These are phyloP conservation scores for Nakazawaea peltata DNA, from an alignment of 805 yeast species.

Conservation along the genomic window DNA sequence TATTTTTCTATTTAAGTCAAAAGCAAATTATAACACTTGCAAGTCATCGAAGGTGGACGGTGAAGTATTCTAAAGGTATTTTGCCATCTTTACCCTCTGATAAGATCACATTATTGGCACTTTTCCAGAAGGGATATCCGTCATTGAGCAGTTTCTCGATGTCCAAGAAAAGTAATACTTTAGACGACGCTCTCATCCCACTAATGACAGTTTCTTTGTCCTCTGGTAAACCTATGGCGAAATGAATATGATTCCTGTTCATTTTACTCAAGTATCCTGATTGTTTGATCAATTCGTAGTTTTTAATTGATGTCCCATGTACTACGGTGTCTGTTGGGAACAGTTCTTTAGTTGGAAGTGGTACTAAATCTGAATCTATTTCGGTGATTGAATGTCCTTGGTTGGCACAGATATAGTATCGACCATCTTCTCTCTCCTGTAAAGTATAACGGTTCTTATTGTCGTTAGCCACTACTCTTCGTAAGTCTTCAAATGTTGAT, in stretches of 20 bases:
- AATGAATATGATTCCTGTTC: constrained; percentile 81
- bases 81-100: constrained; percentile 55
- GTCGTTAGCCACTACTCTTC: constrained; percentile 52
- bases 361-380: constrained; percentile 33
- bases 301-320: constrained; percentile 68
- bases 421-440: constrained; percentile 20
- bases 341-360: constrained; percentile 25
- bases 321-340: constrained; percentile 45
- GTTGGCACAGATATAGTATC: constrained; percentile 62
- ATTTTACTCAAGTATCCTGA: constrained; percentile 56
- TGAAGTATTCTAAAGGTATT: constrained; percentile 36
- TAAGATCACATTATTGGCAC: constrained; percentile 70
- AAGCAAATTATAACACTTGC: no score
- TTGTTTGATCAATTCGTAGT: constrained; percentile 37
- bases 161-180: constrained; percentile 58
- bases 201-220: constrained; percentile 46
- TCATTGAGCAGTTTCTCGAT: constrained; percentile 33
- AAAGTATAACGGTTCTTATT: constrained; percentile 67
- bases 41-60: background rate
- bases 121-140: constrained; percentile 44
- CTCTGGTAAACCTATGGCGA: constrained; percentile 53
- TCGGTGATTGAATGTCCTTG: constrained; percentile 80
- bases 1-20: no score
- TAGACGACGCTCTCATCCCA: constrained; percentile 61
- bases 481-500: constrained; percentile 49